phyloP scores from a whole-genome alignment of 352 stramenopile species.

The Blastocystis sp. region DNA sequence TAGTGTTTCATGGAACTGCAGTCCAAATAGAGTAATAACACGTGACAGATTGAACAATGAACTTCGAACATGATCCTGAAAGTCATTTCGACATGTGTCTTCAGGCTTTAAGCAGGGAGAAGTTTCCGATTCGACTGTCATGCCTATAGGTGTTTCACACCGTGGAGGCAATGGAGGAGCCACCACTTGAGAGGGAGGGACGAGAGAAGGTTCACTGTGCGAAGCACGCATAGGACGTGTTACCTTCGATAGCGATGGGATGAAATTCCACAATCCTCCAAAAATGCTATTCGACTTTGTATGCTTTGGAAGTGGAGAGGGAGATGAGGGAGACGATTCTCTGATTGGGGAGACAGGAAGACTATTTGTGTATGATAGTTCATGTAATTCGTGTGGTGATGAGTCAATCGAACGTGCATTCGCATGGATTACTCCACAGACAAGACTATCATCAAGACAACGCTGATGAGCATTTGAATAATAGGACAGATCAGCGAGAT shows the following conservation, averaged over 20 bases:
- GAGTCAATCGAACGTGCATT: not conserved
- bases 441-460: not conserved
- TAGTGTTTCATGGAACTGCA: not conserved
- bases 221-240: not conserved
- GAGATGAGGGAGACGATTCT: not conserved
- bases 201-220: not conserved
- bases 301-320: not conserved
- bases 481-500: not conserved
- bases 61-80: not conserved
- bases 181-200: not conserved
- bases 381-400: not conserved
- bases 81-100: not conserved
- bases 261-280: not conserved
- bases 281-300: not conserved
- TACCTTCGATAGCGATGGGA: not conserved
- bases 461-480: not conserved
- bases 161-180: not conserved
- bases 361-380: not conserved
- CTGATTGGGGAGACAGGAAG: not conserved
- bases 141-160: not conserved
- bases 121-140: not conserved
- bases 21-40: not conserved
- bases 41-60: slow-evolving; percentile 16
- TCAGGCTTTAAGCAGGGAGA: not conserved
- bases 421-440: not conserved